Base-by-base conservation (phyloP, 2,329 filamentous ascomycete genomes). In the Furcasterigmium furcatum region DNA sequence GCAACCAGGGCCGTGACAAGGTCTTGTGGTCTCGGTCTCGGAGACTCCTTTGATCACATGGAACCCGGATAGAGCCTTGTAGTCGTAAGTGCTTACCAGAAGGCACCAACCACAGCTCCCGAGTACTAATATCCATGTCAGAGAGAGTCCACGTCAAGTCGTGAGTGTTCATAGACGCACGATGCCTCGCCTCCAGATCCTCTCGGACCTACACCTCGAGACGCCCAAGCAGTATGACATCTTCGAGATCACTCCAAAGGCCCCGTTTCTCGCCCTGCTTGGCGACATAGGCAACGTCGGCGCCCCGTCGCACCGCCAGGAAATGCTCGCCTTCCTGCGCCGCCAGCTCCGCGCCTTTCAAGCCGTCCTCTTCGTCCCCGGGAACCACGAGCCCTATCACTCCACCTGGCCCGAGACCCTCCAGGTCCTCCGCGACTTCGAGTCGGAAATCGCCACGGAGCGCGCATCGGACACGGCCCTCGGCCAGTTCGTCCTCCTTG, bases 141-240 rank as follows among this genome's bases (percentile, higher is more conserved):
- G n/a, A n/a, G n/a, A n/a, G n/a, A n/a, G n/a, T n/a, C n/a, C n/a
- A n/a, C n/a, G n/a, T n/a, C n/a, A n/a, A n/a, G n/a, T n/a, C n/a
- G n/a, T n/a, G n/a, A n/a, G n/a, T n/a, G n/a, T n/a, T n/a, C n/a
- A n/a, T n/a, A n/a, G 12, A 27, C 24, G 7, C 24, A 27, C 7
- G 7, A 27, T 27, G 24, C 12, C 24, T 7, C 24, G 7, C 7
- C 12, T 71, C 18, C 68, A 80, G 51, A 70, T 82, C 39, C 46
- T 82, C n/a, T 81, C 78, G 0, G 79, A 83, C 57, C 64, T 83
- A 4, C 79, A 83, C 49, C 65, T 83, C 8, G 77, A 83, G 54
- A 54, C 57, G 9, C 68, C 71, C 0, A 63, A 66, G 36, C 61
- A 63, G 16, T 83, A 82, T 56, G 71, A 77, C 25, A 19, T 62